A percentile compares a stretch with the other conserved stretches of the same genome.
These are phyloP conservation scores for Candida ficus DNA, from an alignment of 805 yeast species.

Conservation along the genomic window DNA sequence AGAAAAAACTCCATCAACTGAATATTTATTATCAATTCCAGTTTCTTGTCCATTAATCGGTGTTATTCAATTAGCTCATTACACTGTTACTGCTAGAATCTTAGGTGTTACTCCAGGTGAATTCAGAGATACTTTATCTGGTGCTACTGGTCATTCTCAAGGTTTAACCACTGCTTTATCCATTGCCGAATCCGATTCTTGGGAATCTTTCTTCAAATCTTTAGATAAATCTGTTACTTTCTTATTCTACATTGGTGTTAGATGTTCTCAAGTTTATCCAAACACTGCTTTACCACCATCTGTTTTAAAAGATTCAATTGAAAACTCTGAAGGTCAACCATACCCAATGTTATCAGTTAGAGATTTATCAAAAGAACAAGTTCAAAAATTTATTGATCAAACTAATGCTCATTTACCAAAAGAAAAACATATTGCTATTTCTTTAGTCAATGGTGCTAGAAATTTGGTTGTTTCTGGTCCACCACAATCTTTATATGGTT, in stretches of 20 bases:
- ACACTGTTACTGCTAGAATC: constrained; percentile 78
- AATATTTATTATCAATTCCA: constrained; percentile 85
- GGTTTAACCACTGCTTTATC: constrained; percentile 93
- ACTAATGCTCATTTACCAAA: constrained; percentile 92
- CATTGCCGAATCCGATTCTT: constrained; percentile 71
- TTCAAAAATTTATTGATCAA: constrained; percentile 69
- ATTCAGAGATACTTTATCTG: constrained; percentile 60
- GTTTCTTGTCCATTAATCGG: constrained; percentile 97
- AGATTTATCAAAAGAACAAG: constrained; percentile 77
- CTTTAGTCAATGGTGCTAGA: constrained; percentile 93
- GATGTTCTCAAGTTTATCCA: constrained; percentile 88
- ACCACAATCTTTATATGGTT: constrained; percentile 95
- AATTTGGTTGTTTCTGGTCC: constrained; percentile 96
- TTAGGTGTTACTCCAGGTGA: constrained; percentile 89
- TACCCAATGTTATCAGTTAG: constrained; percentile 96
- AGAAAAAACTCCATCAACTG: constrained; percentile 82
- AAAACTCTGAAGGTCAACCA: constrained; percentile 93
- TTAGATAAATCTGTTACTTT: constrained; percentile 77
- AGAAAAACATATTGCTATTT: constrained; percentile 85
- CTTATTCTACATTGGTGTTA: constrained; percentile 88
- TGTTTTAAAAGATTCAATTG: constrained; percentile 85
- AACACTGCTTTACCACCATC: constrained; percentile 92
- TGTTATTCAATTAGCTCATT: constrained; percentile 91
- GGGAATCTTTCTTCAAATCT: constrained; percentile 75
- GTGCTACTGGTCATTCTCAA: constrained; percentile 88